Percentiles rank a stretch among this genome's conserved stretches.
These are phyloP conservation scores for Malus sieversii DNA, from an alignment of 306 rosid genomes.

Conservation along the genomic window DNA sequence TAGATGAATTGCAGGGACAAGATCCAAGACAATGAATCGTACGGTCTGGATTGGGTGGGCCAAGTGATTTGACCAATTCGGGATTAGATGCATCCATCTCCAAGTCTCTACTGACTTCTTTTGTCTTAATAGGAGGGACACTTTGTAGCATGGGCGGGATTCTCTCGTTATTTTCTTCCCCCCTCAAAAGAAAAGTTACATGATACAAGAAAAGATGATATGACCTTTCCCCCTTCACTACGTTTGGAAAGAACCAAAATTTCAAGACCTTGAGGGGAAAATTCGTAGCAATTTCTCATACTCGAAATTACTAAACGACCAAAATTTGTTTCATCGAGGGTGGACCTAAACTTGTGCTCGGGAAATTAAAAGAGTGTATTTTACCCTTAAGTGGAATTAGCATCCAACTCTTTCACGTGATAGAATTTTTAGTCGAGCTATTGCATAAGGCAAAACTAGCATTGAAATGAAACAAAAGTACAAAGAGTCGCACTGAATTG, in stretches of 20 bases:
- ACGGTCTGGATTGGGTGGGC: neutral
- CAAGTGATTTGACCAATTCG: neutral
- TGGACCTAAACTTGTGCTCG: too few species aligned
- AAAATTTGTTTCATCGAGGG: too few species aligned
- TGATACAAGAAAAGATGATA: too few species aligned
- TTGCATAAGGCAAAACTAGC: too few species aligned
- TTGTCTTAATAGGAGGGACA: neutral
- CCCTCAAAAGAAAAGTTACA: neutral
- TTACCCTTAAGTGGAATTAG: too few species aligned
- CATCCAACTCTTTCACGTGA: too few species aligned
- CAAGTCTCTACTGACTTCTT: neutral
- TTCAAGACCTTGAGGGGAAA: too few species aligned
- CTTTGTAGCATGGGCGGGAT: neutral
- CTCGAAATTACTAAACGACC: too few species aligned
- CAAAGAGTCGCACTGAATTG: fast-evolving
- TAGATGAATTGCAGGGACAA: neutral
- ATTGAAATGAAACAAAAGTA: too few species aligned
- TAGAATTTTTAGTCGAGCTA: too few species aligned
- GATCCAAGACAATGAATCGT: neutral
- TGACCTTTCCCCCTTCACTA: neutral
- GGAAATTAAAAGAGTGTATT: too few species aligned
- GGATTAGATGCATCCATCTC: neutral
- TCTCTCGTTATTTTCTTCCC: neutral
- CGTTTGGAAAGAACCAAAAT: neutral
- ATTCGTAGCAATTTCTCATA: neutral